Base-by-base conservation (phyloP, 2,329 filamentous ascomycete species). In the Xylariaceae sp. region DNA sequence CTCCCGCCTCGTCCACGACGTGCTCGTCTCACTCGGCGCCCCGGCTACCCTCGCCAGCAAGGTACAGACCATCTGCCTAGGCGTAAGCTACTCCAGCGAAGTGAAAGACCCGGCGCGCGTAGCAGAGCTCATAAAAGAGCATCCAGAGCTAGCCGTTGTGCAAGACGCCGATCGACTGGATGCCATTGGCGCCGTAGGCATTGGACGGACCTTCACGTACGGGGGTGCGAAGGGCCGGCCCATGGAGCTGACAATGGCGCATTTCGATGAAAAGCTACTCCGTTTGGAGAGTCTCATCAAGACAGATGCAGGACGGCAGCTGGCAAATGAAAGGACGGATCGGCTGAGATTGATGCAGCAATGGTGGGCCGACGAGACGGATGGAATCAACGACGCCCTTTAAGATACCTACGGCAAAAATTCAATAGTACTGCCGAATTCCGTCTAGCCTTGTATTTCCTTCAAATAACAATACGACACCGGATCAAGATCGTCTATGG, bases 111-210 rank as follows among this genome's bases (percentile, higher is more conserved):
- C 86, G 0, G 72, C 71, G 5, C 71, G 73, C 13, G 84, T 89
- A 7, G 70, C 70, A 15, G 70, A 72, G 1, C 75, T 92, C 15
- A 75, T 95, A 15, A 67, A 67, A 5, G 65, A 72, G 26, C 76
- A 88, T 68, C 89, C 89, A 1, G 89, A 94, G 69, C 74, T 94
- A 30, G 91, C 83, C 0, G 81, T 95, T 45, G 90, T 96, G 30
- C 92, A 96, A 72, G 92, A 96, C 70, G 92, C 92, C 3, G 92
- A 96, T 73, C 79, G 92, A 5, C 76, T 97, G n/a, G 92, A 97
- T 72, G 88, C 91, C 4, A 85, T 96, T 47, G 92, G 92, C 1
- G 89, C 88, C 0, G 81, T 96, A 26, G 92, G 92, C 0, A 85
- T 96, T 52, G 92, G 83, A 1, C 76, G 92, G 42, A 83, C 81